Conservation (phyloP, 176 grass and related monocot genomes). For the Ensete glaucum region DNA sequence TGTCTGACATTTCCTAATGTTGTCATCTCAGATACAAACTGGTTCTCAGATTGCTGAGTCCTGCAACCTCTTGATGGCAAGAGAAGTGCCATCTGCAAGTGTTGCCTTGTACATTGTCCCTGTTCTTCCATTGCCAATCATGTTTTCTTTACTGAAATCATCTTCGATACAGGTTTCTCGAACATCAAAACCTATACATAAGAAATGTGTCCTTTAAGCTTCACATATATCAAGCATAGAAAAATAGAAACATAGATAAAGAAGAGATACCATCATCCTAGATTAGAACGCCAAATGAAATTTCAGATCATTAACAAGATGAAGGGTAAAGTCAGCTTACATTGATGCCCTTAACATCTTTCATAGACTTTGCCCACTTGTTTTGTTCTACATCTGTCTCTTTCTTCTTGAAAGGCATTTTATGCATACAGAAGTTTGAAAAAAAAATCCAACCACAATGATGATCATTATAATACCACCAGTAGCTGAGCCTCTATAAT, state of each 20-base stretch:
- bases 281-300: background rate
- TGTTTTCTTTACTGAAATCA: constrained; percentile 75
- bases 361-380: constrained; percentile 83
- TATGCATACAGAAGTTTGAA: constrained; percentile 36
- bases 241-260: too few relatives aligned
- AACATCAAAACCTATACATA: constrained; percentile 76
- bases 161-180: constrained; percentile 77
- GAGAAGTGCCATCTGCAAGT: constrained; percentile 60
- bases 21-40: constrained; percentile 81
- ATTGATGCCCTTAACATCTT: constrained; percentile 64
- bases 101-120: constrained; percentile 79
- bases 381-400: constrained; percentile 49
- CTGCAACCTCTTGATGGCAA: constrained; percentile 76
- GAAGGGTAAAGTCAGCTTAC: constrained; percentile 16
- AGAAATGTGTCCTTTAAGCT: background rate
- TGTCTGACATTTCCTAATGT: constrained; percentile 73
- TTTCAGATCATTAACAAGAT: background rate
- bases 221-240: background rate
- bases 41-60: constrained; percentile 74
- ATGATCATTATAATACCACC: constrained; percentile 48
- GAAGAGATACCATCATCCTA: background rate
- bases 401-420: constrained; percentile 58
- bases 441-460: constrained; percentile 39
- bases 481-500: constrained; percentile 53
- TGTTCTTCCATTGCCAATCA: constrained; percentile 62